Conservation (phyloP, 139 green algal species). For the Astrephomene gubernaculifera region DNA sequence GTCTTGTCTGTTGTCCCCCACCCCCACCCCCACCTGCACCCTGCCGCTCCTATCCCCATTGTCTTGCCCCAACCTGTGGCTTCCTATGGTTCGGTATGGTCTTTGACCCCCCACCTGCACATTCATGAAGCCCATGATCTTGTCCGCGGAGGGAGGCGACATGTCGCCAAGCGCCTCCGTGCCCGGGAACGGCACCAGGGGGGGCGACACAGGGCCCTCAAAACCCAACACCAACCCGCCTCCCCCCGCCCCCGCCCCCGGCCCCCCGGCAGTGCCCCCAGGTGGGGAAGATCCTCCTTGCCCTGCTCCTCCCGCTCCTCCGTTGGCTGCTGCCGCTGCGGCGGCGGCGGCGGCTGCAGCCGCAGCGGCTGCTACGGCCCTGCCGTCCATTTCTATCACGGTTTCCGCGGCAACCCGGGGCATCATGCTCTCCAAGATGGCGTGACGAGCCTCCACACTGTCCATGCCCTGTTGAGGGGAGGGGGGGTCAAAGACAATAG, state of each 20-base stretch:
- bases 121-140: conserved; percentile 60
- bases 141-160: conserved; percentile 35
- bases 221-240: neutral
- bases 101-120: conserved; percentile 30
- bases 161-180: conserved; percentile 52
- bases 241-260: neutral
- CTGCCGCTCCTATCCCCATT: no score
- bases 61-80: neutral
- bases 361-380: neutral
- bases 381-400: conserved; percentile 54
- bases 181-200: conserved; percentile 15
- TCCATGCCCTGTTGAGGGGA: conserved; percentile 28
- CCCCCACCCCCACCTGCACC: no score
- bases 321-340: neutral
- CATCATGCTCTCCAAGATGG: conserved; percentile 62
- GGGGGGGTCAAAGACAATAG: neutral
- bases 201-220: neutral
- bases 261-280: neutral
- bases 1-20: no score
- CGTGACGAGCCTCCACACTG: conserved; percentile 25
- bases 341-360: neutral
- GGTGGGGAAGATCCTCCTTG: conserved; percentile 8
- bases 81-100: neutral
- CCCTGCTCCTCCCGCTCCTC: neutral
- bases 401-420: conserved; percentile 47